phyloP scores from a whole-genome alignment of 176 grass and related monocot species.

The Metroxylon sagu region DNA sequence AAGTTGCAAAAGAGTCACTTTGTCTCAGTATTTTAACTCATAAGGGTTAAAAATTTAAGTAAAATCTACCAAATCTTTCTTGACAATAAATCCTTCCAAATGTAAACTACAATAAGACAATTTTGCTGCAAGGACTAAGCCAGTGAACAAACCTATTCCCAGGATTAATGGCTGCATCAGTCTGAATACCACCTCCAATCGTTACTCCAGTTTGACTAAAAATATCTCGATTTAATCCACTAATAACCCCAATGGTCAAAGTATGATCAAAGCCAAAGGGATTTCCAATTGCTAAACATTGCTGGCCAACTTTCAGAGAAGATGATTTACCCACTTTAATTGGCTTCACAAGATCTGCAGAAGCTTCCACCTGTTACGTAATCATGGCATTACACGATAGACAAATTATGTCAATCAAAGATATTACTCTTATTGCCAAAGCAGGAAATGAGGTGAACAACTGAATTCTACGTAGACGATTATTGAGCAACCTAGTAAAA shows the following conservation, averaged over 20 bases:
- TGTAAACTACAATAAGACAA: no score
- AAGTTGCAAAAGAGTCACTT: no score
- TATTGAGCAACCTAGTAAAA: no score
- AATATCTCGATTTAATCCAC: constrained; percentile 94
- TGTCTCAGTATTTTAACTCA: no score
- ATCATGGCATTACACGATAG: neutral
- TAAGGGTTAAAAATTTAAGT: no score
- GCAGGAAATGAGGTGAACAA: no score
- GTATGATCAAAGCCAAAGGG: constrained; percentile 98
- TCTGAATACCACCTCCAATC: constrained; percentile 94
- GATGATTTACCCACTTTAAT: constrained; percentile 71
- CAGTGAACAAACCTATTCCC: constrained; percentile 60
- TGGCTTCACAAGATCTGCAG: constrained; percentile 69
- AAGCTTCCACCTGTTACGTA: constrained; percentile 66
- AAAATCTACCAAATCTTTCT: no score
- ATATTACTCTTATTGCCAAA: no score
- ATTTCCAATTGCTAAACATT: constrained; percentile 96
- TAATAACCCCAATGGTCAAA: constrained; percentile 86
- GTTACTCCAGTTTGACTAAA: constrained; percentile 86
- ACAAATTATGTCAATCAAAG: no score
- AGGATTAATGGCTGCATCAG: constrained; percentile 95
- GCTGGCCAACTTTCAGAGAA: constrained; percentile 84
- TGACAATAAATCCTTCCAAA: no score
- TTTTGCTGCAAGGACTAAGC: no score
- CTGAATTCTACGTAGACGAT: no score